phyloP scores from a whole-genome alignment of 2,329 filamentous ascomycete genomes.

The Epichloe uncinata region DNA sequence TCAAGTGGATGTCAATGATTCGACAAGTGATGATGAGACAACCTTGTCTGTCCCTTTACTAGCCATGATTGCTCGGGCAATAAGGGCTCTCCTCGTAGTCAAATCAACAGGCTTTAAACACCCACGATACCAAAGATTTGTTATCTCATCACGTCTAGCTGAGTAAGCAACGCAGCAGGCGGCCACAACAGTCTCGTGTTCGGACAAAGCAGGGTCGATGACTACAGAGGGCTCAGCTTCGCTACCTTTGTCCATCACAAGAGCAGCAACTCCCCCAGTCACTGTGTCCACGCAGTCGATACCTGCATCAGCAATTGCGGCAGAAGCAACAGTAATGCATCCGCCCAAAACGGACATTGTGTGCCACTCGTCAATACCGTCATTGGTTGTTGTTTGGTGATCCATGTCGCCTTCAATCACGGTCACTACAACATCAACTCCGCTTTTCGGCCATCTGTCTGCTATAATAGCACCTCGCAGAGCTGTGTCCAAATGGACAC shows the following conservation, averaged over 20 bases:
- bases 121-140: constrained; percentile 89
- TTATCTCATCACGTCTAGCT: constrained; percentile 76
- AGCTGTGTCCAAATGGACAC: constrained; percentile 82
- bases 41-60: constrained; percentile 24
- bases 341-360: constrained; percentile 84
- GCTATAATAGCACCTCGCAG: constrained; percentile 81
- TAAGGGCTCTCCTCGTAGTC: constrained; percentile 19
- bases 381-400: constrained; percentile 32
- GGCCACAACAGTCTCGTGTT: constrained; percentile 64
- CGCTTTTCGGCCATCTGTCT: constrained; percentile 96
- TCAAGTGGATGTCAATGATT: constrained; percentile 15
- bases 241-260: constrained; percentile 37
- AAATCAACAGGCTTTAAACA: constrained; percentile 29
- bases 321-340: constrained; percentile 86
- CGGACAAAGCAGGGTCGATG: constrained; percentile 69
- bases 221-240: constrained; percentile 36
- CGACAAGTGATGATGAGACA: constrained; percentile 21
- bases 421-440: constrained; percentile 87
- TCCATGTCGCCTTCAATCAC: constrained; percentile 90
- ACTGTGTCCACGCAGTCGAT: constrained; percentile 93
- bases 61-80: constrained; percentile 28
- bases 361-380: constrained; percentile 59
- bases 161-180: constrained; percentile 87
- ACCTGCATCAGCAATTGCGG: constrained; percentile 83
- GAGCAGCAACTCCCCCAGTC: constrained; percentile 80